Percentiles rank a stretch among this genome's conserved stretches.
These are phyloP conservation scores for Solanum chmielewskii DNA, from an alignment of 257 asterid species.

Conservation along the genomic window DNA sequence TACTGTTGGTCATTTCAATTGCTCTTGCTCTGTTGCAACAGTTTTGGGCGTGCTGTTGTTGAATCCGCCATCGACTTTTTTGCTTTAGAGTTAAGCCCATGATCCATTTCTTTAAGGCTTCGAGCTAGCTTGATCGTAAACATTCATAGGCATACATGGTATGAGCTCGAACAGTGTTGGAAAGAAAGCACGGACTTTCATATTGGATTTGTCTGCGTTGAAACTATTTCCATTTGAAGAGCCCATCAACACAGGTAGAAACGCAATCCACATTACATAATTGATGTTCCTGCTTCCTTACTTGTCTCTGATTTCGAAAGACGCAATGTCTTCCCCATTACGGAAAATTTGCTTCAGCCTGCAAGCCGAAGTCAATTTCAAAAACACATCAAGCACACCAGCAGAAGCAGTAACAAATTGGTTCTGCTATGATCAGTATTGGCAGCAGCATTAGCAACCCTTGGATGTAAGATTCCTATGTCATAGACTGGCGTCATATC, in stretches of 20 bases:
- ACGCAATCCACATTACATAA: conserved; percentile 25
- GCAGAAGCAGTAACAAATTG: conserved; percentile 11
- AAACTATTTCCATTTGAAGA: too few relatives aligned
- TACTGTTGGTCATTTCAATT: background rate
- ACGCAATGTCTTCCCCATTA: background rate
- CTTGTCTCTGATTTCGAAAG: conserved; percentile 16
- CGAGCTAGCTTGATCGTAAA: background rate
- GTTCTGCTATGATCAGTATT: background rate
- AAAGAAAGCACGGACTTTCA: conserved; percentile 24
- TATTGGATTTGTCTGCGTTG: conserved; percentile 14
- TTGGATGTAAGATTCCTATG: conserved; percentile 38
- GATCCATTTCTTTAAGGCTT: background rate
- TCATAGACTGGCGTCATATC: conserved; percentile 39
- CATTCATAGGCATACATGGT: conserved; percentile 40
- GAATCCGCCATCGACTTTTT: background rate
- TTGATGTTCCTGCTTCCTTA: conserved; percentile 26
- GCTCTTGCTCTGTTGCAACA: background rate
- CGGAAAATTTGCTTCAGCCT: conserved; percentile 26
- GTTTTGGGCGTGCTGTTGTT: background rate
- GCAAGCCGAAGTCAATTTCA: conserved; percentile 26
- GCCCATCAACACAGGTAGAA: too few relatives aligned
- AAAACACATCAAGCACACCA: conserved; percentile 20
- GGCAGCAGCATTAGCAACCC: conserved; percentile 9
- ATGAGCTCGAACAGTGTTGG: conserved; percentile 30
- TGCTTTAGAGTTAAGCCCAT: background rate